Conservation (phyloP, 2,329 filamentous ascomycete genomes). For the Metarhizium sp. region DNA sequence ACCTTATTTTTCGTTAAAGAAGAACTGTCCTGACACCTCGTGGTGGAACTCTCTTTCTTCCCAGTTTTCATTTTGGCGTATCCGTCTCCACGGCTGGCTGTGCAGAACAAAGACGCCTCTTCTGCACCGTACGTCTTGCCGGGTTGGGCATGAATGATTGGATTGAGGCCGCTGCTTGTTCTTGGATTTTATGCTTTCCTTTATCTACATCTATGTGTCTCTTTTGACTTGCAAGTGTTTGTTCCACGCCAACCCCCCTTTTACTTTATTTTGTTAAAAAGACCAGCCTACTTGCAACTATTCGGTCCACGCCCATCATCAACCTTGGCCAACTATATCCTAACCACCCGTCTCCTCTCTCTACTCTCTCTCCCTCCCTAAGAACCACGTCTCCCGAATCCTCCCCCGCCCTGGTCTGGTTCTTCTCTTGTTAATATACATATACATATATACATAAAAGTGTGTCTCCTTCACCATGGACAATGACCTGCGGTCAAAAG, state of each 20-base stretch:
- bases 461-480: background rate
- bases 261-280: too few relatives aligned
- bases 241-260: background rate
- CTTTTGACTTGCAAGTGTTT: background rate
- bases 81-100: slow-evolving; percentile 3
- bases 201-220: background rate
- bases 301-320: too few relatives aligned
- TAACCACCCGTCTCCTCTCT: too few relatives aligned
- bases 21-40: background rate
- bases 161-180: background rate
- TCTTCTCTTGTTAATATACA: background rate
- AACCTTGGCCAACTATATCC: too few relatives aligned
- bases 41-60: background rate
- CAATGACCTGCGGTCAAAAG: background rate
- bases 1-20: background rate
- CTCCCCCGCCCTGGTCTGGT: too few relatives aligned
- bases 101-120: background rate
- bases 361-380: too few relatives aligned
- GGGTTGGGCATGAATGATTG: slow-evolving; percentile 1
- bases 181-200: background rate
- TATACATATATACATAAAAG: background rate
- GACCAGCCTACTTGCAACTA: too few relatives aligned
- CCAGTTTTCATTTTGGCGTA: background rate
- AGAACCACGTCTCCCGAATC: too few relatives aligned
- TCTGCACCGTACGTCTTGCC: background rate